Evolutionary conservation across 2,329 filamentous ascomycete species (phyloP).

Genomic region (Apiospora marii): DNA sequence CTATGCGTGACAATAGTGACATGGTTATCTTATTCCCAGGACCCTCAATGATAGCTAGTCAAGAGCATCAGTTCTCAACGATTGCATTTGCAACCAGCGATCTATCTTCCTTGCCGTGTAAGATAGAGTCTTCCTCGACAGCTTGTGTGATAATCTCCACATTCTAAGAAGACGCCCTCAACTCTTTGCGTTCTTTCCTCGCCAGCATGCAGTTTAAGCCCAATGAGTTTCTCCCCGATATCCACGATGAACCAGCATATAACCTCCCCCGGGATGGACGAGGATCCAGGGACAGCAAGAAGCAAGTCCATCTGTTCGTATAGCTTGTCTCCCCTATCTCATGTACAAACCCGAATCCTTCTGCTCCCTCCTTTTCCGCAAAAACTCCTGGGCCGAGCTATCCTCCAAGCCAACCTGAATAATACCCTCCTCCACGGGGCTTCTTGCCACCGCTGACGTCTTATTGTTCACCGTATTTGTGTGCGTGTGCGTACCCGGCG

Average conservation of each 20-base stretch:
- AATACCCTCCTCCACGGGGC: not conserved
- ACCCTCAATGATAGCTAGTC: too few relatives aligned
- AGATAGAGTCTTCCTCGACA: not conserved
- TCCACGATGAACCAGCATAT: not conserved
- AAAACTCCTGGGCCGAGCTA: constrained; percentile 21
- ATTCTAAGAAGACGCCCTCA: not conserved
- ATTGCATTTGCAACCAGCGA: not conserved
- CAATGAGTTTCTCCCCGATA: not conserved
- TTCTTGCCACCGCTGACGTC: not conserved
- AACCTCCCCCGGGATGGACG: not conserved
- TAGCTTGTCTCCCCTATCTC: not conserved
- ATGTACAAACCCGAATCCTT: constrained; percentile 24
- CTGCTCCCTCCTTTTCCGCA: constrained; percentile 26
- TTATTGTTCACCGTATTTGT: not conserved
- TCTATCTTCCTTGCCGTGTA: not conserved
- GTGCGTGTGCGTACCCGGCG: not conserved
- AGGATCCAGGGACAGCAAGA: not conserved
- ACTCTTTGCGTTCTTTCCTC: too few relatives aligned
- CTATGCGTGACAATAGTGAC: too few relatives aligned
- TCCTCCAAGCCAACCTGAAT: not conserved
- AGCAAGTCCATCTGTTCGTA: not conserved
- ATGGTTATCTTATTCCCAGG: too few relatives aligned
- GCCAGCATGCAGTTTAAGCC: not conserved
- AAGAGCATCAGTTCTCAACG: too few relatives aligned
- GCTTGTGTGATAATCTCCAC: not conserved